These are phyloP conservation scores for Licmophora abbreviata DNA, from an alignment of 108 stramenopile species.

Conservation along the genomic window DNA sequence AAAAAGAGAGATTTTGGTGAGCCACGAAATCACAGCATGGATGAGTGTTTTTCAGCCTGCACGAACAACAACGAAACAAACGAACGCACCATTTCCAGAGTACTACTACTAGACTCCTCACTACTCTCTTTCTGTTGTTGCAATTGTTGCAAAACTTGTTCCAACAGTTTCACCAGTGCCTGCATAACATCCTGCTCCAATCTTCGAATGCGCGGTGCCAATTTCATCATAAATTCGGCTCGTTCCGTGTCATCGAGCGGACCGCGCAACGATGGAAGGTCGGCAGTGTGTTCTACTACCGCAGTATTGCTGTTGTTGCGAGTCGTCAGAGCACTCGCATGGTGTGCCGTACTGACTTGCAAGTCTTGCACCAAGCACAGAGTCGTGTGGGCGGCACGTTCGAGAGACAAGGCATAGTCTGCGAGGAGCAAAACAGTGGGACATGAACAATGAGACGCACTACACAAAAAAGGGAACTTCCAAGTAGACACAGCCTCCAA, in stretches of 20 bases:
- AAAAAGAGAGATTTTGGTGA: neutral
- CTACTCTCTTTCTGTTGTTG: slow-evolving; percentile 21
- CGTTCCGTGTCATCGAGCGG: slow-evolving; percentile 53
- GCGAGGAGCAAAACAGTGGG: no score
- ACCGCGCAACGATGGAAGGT: slow-evolving; percentile 24
- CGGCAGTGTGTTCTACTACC: slow-evolving; percentile 5
- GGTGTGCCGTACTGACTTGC: slow-evolving; percentile 41
- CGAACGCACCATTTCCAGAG: neutral
- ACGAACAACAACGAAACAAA: neutral
- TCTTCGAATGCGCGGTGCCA: slow-evolving; percentile 75
- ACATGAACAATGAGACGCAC: no score
- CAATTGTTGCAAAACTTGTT: slow-evolving; percentile 40
- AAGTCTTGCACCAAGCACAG: slow-evolving; percentile 61
- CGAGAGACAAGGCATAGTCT: slow-evolving; percentile 48
- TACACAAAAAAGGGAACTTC: neutral
- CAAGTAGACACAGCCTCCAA: no score
- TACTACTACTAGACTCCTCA: neutral
- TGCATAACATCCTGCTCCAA: slow-evolving; percentile 62
- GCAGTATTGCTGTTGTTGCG: slow-evolving; percentile 12
- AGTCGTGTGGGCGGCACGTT: slow-evolving; percentile 69
- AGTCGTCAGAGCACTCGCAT: slow-evolving; percentile 37
- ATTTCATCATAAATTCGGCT: slow-evolving; percentile 72
- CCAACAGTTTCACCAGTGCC: slow-evolving; percentile 40
- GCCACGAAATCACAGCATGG: neutral
- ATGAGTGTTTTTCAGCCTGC: neutral